A percentile compares a stretch with the other conserved stretches of the same genome.
Evolutionary conservation across 73 alveolate species (phyloP).

Genomic region (Breviolum minutum): DNA sequence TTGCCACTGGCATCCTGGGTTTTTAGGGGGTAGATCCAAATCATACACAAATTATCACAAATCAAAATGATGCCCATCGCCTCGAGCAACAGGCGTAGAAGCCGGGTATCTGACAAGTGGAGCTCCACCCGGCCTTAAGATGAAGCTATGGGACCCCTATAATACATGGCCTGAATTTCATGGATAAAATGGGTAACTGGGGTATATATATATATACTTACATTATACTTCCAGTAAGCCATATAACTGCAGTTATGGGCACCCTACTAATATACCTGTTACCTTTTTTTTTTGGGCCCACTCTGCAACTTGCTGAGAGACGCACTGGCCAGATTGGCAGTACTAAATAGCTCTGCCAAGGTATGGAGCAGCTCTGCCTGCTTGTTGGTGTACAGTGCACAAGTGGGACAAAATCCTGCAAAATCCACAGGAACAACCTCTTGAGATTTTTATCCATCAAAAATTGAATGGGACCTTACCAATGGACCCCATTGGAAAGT

Average conservation of each 20-base stretch:
- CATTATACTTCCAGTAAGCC: too few species aligned
- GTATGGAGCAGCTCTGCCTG: constrained; percentile 66
- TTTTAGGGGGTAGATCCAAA: neutral
- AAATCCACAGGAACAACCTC: too few species aligned
- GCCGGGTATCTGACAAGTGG: constrained; percentile 70
- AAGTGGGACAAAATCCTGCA: too few species aligned
- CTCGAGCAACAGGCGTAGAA: constrained; percentile 52
- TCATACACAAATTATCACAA: too few species aligned
- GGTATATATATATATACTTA: too few species aligned
- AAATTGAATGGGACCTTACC: too few species aligned
- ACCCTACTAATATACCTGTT: neutral
- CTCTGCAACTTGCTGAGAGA: too few species aligned
- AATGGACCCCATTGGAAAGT: too few species aligned
- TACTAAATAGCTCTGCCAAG: constrained; percentile 64
- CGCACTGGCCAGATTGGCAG: constrained; percentile 2
- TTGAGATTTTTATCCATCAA: too few species aligned
- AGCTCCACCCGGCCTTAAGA: constrained; percentile 33
- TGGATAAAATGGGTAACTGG: too few species aligned
- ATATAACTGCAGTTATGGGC: neutral
- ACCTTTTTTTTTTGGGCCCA: neutral
- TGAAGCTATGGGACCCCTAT: neutral
- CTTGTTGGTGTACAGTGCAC: neutral
- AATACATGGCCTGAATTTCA: too few species aligned
- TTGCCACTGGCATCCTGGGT: too few species aligned
- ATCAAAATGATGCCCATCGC: neutral